Evolutionary conservation across 202 grass and related monocot genomes (phyloP), one percentile per base, ranked within the genome.

Genomic region (Schoenoplectus tabernaemontani): DNA sequence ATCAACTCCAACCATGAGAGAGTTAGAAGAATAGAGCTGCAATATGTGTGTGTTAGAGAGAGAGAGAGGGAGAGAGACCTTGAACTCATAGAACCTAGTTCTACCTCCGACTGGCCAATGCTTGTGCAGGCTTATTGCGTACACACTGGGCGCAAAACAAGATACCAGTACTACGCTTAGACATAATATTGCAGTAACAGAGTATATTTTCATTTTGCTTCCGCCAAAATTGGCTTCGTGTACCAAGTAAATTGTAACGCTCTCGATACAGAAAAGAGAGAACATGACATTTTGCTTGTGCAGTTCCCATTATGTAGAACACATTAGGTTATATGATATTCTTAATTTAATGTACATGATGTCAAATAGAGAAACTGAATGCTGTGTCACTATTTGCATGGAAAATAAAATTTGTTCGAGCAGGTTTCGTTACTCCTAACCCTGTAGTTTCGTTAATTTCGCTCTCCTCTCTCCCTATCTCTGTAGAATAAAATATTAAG

Each of bases 1-100:
- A 59, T 38, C 44, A 47, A 76, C 23, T 48, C 2, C 54, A 9
- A 76, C 26, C 70, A 71, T 60, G 42, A 44, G 42, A 44, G 1
- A 44, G 42, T 9, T 44, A 43, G 7, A 9, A 57, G 44, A 78
- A 9, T n/a, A 69, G 61, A 72, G 7, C n/a, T n/a, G n/a, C n/a
- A n/a, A n/a, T n/a, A n/a, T n/a, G n/a, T n/a, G n/a, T n/a, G n/a
- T n/a, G n/a, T n/a, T n/a, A 76, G 37, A 64, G 56, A 83, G 51
- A 61, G 10, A 75, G 81, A 64, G n/a, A 64, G 12, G 50, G 51
- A 74, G 8, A 64, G 66, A 76, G 32, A 86, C 84, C 84, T 86
- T 86, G 78, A 86, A 86, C 26, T 86, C 58, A 33, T 86, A 82
- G 68, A 86, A 86, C 78, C 78, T 86, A 30, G 84, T 86, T 32